These are phyloP conservation scores for Urostyla sp. DNA, from an alignment of 73 alveolate species.

Conservation along the genomic window DNA sequence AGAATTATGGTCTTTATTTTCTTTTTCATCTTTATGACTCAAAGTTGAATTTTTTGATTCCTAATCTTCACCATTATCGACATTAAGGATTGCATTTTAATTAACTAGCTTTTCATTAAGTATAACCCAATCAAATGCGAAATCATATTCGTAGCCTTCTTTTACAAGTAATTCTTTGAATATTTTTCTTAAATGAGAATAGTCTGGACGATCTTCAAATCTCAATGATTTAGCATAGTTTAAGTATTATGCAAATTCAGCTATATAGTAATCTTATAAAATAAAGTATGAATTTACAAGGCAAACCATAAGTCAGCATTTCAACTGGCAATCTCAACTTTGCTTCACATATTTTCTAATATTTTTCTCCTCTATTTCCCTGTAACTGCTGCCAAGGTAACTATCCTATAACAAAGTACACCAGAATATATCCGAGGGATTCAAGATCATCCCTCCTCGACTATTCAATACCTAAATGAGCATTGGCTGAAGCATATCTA, in stretches of 20 bases:
- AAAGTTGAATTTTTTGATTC: not conserved
- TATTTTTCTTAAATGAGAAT: slow-evolving; percentile 70
- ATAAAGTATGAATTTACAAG: slow-evolving; percentile 56
- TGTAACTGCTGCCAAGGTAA: slow-evolving; percentile 78
- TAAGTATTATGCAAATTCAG: slow-evolving; percentile 75
- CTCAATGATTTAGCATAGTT: slow-evolving; percentile 74
- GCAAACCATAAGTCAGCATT: slow-evolving; percentile 75
- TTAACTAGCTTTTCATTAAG: slow-evolving; percentile 29
- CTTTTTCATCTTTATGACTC: not conserved
- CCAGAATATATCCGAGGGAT: slow-evolving; percentile 78
- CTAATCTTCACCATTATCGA: slow-evolving; percentile 37
- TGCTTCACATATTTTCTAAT: slow-evolving; percentile 71
- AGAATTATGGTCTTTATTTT: not conserved
- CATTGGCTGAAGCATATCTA: slow-evolving; percentile 75
- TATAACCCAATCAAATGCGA: slow-evolving; percentile 73
- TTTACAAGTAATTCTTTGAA: slow-evolving; percentile 68
- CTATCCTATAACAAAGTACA: slow-evolving; percentile 67
- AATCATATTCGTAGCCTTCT: slow-evolving; percentile 72
- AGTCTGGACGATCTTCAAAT: slow-evolving; percentile 86
- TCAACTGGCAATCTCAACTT: slow-evolving; percentile 79
- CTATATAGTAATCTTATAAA: slow-evolving; percentile 32
- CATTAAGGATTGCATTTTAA: not conserved
- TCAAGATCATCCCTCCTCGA: slow-evolving; percentile 83
- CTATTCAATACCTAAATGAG: slow-evolving; percentile 79
- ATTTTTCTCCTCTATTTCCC: slow-evolving; percentile 75